phyloP scores from a whole-genome alignment of 768 basidiomycete genomes.

The Coprinellus aureogranulatus region DNA sequence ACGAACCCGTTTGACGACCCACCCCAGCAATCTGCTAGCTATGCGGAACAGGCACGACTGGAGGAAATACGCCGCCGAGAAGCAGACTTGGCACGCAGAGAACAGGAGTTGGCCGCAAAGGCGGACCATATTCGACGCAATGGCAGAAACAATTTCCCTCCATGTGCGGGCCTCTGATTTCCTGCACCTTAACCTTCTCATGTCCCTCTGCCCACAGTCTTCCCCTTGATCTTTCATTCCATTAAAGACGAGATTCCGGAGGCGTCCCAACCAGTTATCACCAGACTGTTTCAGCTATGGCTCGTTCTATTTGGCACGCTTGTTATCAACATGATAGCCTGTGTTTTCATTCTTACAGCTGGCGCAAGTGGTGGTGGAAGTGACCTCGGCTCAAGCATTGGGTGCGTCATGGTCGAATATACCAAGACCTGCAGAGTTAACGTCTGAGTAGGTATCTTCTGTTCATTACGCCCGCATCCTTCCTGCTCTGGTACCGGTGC shows the following conservation, averaged over 20 bases:
- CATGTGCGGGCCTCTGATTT: constrained; percentile 52
- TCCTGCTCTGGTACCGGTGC: constrained; percentile 94
- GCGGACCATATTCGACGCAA: constrained; percentile 67
- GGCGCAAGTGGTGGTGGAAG: constrained; percentile 74
- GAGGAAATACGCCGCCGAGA: constrained; percentile 78
- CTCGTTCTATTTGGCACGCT: constrained; percentile 81
- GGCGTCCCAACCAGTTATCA: constrained; percentile 72
- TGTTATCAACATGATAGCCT: constrained; percentile 86
- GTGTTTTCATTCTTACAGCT: constrained; percentile 78
- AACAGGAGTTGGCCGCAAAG: constrained; percentile 67
- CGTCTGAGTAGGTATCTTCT: constrained; percentile 61
- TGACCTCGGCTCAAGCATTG: constrained; percentile 80
- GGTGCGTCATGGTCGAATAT: constrained; percentile 49
- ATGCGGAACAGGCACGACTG: constrained; percentile 38
- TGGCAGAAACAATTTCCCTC: constrained; percentile 93
- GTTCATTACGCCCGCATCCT: constrained; percentile 74
- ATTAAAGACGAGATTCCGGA: constrained; percentile 89
- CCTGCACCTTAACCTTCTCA: constrained; percentile 13
- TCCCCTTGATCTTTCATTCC: constrained; percentile 91
- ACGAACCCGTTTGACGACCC: constrained; percentile 91
- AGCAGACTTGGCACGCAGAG: constrained; percentile 75
- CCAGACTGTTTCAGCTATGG: constrained; percentile 91
- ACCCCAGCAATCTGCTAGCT: constrained; percentile 33
- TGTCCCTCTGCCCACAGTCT: constrained; percentile 53
- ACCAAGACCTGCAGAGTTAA: constrained; percentile 13